A percentile compares a stretch with the other conserved stretches of the same genome.
These are phyloP conservation scores for Macadamia tetraphylla DNA, from an alignment of 164 flowering plant genomes.

Conservation along the genomic window DNA sequence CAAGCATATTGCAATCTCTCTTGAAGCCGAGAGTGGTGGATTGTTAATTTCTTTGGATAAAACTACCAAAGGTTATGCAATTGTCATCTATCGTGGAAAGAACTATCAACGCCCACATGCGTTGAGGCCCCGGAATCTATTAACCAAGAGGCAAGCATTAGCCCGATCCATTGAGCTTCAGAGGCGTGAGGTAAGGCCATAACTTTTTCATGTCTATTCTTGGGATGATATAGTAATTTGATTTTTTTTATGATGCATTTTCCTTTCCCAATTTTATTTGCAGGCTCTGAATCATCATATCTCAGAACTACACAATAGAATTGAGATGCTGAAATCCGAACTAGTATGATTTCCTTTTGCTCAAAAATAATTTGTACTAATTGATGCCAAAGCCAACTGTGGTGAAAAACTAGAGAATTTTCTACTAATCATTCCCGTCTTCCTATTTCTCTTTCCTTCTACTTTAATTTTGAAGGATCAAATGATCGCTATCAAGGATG, in stretches of 20 bases:
- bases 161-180: constrained; percentile 83
- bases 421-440: background rate
- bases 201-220: background rate
- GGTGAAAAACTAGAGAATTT: background rate
- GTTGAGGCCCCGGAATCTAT: constrained; percentile 60
- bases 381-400: background rate
- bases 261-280: background rate
- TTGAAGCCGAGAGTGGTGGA: constrained; percentile 97
- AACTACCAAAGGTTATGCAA: constrained; percentile 73
- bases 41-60: constrained; percentile 74
- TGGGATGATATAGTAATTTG: background rate
- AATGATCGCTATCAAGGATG: constrained; percentile 28
- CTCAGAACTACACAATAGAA: constrained; percentile 43
- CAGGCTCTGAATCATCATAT: constrained; percentile 82
- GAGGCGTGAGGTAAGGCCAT: constrained; percentile 63
- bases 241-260: background rate
- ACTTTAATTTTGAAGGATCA: constrained; percentile 36
- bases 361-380: background rate
- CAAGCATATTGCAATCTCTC: constrained; percentile 71
- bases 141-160: constrained; percentile 65
- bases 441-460: background rate
- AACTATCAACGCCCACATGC: constrained; percentile 59
- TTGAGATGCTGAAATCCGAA: constrained; percentile 55
- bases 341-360: constrained; percentile 34
- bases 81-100: constrained; percentile 86